phyloP scores from a whole-genome alignment of 352 stramenopile genomes.

The Globisporangium viniferum region DNA sequence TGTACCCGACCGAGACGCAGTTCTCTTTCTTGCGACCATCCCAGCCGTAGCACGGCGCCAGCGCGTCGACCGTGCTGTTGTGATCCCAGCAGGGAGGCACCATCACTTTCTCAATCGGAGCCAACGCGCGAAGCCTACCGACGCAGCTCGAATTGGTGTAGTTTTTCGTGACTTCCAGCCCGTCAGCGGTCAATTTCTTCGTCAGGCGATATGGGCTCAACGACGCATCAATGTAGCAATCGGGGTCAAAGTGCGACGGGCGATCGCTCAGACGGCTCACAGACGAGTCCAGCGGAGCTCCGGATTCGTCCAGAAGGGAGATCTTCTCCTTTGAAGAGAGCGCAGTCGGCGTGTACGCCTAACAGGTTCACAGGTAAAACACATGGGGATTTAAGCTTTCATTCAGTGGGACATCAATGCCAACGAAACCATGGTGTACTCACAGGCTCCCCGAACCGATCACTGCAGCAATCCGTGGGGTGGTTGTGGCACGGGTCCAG shows the following conservation, averaged over 20 bases:
- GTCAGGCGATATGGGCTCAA: conserved; percentile 52
- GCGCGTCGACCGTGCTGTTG: conserved; percentile 70
- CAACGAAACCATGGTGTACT: neutral
- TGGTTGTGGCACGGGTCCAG: conserved; percentile 73
- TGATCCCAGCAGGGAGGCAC: conserved; percentile 82
- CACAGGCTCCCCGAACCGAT: conserved; percentile 79
- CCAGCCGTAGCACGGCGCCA: conserved; percentile 55
- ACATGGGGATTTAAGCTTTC: neutral
- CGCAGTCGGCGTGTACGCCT: conserved; percentile 43
- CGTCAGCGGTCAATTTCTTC: conserved; percentile 43
- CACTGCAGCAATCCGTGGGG: conserved; percentile 60
- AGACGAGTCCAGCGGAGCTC: conserved; percentile 44
- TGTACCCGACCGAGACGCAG: conserved; percentile 78
- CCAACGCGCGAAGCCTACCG: conserved; percentile 43
- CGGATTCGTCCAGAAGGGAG: conserved; percentile 66
- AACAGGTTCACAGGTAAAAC: neutral
- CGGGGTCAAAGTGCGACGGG: conserved; percentile 59
- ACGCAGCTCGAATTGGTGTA: conserved; percentile 58
- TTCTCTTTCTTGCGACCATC: conserved; percentile 51
- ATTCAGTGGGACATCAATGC: neutral
- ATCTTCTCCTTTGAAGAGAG: conserved; percentile 51
- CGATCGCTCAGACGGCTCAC: conserved; percentile 70
- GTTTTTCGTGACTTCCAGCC: conserved; percentile 43
- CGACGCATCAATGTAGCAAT: conserved; percentile 66
- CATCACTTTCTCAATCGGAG: conserved; percentile 42